Conservation (phyloP, 768 basidiomycete genomes). For the Xerocomellus amylosporus region DNA sequence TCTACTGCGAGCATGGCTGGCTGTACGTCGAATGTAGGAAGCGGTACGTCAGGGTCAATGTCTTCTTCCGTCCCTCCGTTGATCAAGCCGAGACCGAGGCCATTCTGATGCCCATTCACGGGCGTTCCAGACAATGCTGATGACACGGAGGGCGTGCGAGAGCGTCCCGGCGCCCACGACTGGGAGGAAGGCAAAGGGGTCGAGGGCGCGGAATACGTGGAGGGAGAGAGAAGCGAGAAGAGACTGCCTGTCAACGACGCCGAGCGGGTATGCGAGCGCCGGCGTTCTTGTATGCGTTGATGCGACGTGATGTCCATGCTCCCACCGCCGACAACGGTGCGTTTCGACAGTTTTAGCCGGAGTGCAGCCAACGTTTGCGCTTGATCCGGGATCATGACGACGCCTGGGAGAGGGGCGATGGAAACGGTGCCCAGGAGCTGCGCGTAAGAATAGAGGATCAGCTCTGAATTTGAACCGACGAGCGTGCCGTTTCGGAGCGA, state of each 20-base stretch:
- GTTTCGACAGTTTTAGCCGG: conserved; percentile 48
- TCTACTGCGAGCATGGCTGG: conserved; percentile 91
- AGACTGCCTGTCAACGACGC: conserved; percentile 53
- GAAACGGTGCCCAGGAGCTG: conserved; percentile 70
- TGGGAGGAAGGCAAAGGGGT: conserved; percentile 24
- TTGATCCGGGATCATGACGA: conserved; percentile 44
- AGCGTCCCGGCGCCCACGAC: conserved; percentile 19
- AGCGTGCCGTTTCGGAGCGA: conserved; percentile 43
- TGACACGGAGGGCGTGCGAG: conserved; percentile 26
- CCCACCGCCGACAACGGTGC: conserved; percentile 54
- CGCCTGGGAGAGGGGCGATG: conserved; percentile 48
- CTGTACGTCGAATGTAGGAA: conserved; percentile 85
- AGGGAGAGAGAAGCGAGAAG: conserved; percentile 45
- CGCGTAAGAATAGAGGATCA: conserved; percentile 83
- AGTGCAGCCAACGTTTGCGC: conserved; percentile 43
- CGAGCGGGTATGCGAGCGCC: conserved; percentile 46
- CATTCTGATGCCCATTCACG: conserved; percentile 12
- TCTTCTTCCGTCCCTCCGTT: conserved; percentile 38
- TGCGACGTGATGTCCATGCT: conserved; percentile 72
- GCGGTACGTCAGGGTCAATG: conserved; percentile 57
- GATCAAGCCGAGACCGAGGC: conserved; percentile 34
- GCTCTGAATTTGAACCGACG: conserved; percentile 52
- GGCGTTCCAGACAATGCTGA: conserved; percentile 13
- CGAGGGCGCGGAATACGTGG: conserved; percentile 28
- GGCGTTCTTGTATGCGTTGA: conserved; percentile 22